Evolutionary conservation across 169 alveolate species (phyloP).

Genomic region (Perkinsus olseni): DNA sequence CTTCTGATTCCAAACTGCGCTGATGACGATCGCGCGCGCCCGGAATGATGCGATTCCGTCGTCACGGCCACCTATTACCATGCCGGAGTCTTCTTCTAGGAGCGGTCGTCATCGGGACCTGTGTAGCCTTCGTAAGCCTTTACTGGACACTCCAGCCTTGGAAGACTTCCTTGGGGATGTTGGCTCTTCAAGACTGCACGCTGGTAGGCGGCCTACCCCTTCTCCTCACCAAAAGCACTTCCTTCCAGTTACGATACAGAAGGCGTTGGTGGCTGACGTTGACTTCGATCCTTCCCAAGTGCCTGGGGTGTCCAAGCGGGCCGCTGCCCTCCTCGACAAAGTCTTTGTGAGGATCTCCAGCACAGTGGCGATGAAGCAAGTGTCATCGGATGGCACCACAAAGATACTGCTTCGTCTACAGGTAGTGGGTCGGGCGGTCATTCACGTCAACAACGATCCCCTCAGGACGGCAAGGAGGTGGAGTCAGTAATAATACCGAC

Average conservation of each 20-base stretch:
- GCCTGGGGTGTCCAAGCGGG: neutral
- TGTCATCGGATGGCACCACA: neutral
- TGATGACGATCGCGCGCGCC: no score
- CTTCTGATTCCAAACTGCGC: no score
- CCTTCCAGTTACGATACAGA: neutral
- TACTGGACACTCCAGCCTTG: neutral
- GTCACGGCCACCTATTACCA: no score
- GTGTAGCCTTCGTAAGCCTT: neutral
- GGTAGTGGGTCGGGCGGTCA: no score
- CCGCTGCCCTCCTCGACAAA: neutral
- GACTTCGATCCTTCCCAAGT: neutral
- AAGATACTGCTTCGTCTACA: neutral
- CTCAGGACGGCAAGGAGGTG: neutral
- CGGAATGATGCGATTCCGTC: no score
- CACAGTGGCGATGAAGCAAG: neutral
- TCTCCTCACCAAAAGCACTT: neutral
- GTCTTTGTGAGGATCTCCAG: neutral
- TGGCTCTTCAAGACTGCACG: neutral
- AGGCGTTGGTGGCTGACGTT: neutral
- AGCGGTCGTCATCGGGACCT: neutral
- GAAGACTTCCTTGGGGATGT: neutral
- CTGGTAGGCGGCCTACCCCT: neutral
- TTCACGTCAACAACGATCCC: no score
- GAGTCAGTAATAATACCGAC: neutral
- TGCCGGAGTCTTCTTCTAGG: neutral